Conservation (phyloP, 2,329 filamentous ascomycete genomes). For the Xylariales sp. region DNA sequence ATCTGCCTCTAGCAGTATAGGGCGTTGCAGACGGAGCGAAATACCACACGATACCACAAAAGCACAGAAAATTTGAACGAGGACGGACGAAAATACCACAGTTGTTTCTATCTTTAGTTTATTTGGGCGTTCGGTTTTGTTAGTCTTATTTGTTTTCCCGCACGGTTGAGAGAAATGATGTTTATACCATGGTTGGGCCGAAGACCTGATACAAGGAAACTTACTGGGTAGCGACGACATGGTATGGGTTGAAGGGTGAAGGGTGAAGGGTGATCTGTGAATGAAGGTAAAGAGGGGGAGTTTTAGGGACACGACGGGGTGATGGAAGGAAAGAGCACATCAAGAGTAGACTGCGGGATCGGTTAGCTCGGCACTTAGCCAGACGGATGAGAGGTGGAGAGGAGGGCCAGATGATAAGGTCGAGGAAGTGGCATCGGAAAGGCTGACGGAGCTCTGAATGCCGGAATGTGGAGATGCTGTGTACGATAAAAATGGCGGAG, state of each 20-base stretch:
- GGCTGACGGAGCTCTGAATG: conserved; percentile 15
- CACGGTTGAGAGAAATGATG: conserved; percentile 12
- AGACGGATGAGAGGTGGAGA: not conserved
- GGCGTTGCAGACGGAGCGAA: conserved; percentile 50
- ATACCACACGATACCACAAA: conserved; percentile 49
- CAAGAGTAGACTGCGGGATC: conserved; percentile 28
- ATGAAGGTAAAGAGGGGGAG: not conserved
- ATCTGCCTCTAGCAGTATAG: conserved; percentile 47
- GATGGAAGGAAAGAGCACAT: conserved; percentile 16
- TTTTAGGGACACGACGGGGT: conserved; percentile 9
- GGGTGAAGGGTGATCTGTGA: not conserved
- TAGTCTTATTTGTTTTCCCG: conserved; percentile 17
- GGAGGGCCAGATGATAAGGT: not conserved
- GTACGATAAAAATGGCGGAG: conserved; percentile 39
- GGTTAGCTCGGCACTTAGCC: conserved; percentile 5
- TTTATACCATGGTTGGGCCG: conserved; percentile 10
- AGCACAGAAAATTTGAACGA: conserved; percentile 48
- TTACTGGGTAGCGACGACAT: conserved; percentile 11
- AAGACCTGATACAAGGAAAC: conserved; percentile 17
- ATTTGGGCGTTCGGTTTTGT: conserved; percentile 29
- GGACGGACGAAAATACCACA: conserved; percentile 44
- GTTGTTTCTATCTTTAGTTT: conserved; percentile 37
- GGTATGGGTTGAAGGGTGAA: conserved; percentile 11
- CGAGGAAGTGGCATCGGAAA: conserved; percentile 2
- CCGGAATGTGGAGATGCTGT: conserved; percentile 27